Evolutionary conservation across 768 basidiomycete genomes (phyloP), one percentile per base, ranked within the genome.

Genomic region (Baorangia bicolor): DNA sequence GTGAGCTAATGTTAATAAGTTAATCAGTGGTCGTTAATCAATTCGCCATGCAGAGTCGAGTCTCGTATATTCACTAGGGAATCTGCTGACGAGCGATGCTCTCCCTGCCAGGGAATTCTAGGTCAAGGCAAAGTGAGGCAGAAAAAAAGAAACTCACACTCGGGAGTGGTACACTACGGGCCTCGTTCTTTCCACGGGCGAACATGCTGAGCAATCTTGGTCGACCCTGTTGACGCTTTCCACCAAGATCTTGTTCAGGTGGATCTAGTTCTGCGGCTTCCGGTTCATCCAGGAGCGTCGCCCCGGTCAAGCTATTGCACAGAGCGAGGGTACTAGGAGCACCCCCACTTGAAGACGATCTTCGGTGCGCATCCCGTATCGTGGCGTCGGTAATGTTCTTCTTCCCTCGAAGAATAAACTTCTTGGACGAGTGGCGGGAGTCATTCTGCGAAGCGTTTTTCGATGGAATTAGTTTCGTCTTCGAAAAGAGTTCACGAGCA

Each of bases 401-500:
- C 48, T 60, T 73, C 25, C 54, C 56, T 34, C 69, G 60, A 30
- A 62, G 44, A 20, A 42, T 43, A 31, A 61, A 28, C 47, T 53
- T 71, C 54, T 63, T 70, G 23, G 65, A 58, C 6, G 62, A 37
- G 7, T 57, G 40, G 16, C 71, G 69, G 7, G 60, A 33, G 30
- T 74, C 74, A 16, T 57, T 64, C 30, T 69, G 70, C 20, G 67
- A 53, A 38, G 57, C 53, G 34, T 66, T 74, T 58, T 65, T 73
- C 60, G 75, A 70, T 11, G 82, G 75, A 48, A 84, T 82, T 75
- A 84, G 81, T 64, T 88, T 89, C 9, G 89, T 90, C 70, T 91
- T 91, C 20, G 87, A 81, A 50, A 91, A 79, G 23, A 91, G 75
- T 69, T 91, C 88, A 46, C 86, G 84, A 16, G 89, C 89, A 7